phyloP scores from a whole-genome alignment of 495 filamentous ascomycete species.

The Talaromyces nanjingensis region DNA sequence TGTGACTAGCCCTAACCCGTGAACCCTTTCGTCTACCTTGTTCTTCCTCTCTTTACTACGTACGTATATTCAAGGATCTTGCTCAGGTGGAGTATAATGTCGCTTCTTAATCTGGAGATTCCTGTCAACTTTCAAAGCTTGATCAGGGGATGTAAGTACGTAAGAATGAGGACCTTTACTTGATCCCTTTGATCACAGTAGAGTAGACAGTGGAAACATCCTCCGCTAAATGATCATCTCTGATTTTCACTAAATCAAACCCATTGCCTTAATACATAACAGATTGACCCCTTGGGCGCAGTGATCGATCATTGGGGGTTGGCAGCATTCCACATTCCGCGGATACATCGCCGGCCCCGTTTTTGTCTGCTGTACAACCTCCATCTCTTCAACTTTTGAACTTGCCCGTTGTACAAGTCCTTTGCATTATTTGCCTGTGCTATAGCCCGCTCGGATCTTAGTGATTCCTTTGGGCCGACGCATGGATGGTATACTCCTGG shows the following conservation, averaged over 20 bases:
- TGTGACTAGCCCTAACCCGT: not conserved
- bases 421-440: not conserved
- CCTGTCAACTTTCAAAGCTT: not conserved
- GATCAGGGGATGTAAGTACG: not conserved
- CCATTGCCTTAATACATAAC: not conserved
- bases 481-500: not conserved
- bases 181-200: not conserved
- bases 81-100: not conserved
- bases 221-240: not conserved
- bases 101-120: not conserved
- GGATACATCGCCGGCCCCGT: not conserved
- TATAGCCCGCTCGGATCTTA: not conserved
- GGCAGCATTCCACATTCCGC: not conserved
- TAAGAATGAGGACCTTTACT: not conserved
- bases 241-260: not conserved
- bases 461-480: not conserved
- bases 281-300: not conserved
- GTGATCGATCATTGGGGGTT: not conserved
- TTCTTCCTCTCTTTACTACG: not conserved
- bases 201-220: not conserved
- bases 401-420: not conserved
- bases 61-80: not conserved
- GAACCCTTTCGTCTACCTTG: not conserved
- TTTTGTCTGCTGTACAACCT: not conserved
- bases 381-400: not conserved